Evolutionary conservation across 2,329 filamentous ascomycete genomes (phyloP).

Genomic region (Trichoderma pleuroti): DNA sequence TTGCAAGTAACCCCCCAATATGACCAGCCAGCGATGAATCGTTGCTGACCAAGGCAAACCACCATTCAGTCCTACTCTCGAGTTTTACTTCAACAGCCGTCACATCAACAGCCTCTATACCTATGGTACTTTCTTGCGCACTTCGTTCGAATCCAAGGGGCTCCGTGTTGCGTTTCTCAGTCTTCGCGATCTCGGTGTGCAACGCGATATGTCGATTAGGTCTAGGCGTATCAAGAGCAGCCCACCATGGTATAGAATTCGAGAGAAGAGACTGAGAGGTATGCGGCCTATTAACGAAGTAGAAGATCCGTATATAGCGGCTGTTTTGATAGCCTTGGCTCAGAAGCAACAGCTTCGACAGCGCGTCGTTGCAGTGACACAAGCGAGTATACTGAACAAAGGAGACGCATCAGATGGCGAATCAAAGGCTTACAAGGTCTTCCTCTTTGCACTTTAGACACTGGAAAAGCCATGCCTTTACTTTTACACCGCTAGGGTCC

Average conservation of each 20-base stretch:
- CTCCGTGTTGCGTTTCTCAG: not conserved
- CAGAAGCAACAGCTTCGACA: not conserved
- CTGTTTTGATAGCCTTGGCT: not conserved
- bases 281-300: not conserved
- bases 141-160: not conserved
- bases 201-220: not conserved
- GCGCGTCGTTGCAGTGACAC: not conserved
- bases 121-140: not conserved
- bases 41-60: not conserved
- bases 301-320: not conserved
- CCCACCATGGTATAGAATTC: not conserved
- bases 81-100: not conserved
- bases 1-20: not conserved
- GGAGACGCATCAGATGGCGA: not conserved
- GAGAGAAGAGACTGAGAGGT: not conserved
- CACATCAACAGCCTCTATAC: not conserved
- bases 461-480: not conserved
- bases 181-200: not conserved
- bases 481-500: not conserved
- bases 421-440: not conserved
- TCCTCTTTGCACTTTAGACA: not conserved
- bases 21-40: not conserved
- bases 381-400: not conserved
- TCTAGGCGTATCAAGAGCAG: not conserved
- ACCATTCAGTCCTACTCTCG: not conserved